phyloP scores from a whole-genome alignment of 257 asterid species.

The Penstemon barbatus region DNA sequence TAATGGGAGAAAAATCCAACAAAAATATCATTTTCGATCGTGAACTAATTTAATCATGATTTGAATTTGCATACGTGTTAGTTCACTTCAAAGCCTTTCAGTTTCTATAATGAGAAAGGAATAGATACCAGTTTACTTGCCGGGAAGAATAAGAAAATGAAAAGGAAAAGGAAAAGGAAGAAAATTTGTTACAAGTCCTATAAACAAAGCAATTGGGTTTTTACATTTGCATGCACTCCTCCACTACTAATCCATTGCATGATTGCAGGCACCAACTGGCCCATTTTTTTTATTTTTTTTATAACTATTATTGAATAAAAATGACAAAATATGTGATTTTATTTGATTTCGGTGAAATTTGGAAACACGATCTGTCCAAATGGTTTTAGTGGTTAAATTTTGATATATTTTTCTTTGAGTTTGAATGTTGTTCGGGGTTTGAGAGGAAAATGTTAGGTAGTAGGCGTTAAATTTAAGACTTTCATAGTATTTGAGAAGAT shows the following conservation, averaged over 20 bases:
- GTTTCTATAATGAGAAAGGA: constrained; percentile 19
- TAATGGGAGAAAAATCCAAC: not conserved
- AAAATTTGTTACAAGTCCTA: constrained; percentile 15
- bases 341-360: no score
- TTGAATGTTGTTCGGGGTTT: no score
- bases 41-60: no score
- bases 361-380: no score
- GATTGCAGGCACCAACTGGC: constrained; percentile 24
- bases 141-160: constrained; percentile 32
- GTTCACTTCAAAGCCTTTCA: constrained; percentile 16
- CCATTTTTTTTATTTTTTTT: no score
- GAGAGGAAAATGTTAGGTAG: no score
- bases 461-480: no score
- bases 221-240: constrained; percentile 28
- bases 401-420: no score
- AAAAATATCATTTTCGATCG: not conserved
- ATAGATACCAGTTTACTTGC: constrained; percentile 30
- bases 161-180: not conserved
- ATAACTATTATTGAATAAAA: no score
- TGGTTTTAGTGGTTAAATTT: no score
- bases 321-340: no score
- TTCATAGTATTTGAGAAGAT: no score
- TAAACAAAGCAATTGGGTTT: constrained; percentile 30
- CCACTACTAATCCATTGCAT: constrained; percentile 35
- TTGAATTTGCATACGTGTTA: not conserved